phyloP scores from a whole-genome alignment of 2,329 filamentous ascomycete genomes.

The Ceratocystis harringtonii region DNA sequence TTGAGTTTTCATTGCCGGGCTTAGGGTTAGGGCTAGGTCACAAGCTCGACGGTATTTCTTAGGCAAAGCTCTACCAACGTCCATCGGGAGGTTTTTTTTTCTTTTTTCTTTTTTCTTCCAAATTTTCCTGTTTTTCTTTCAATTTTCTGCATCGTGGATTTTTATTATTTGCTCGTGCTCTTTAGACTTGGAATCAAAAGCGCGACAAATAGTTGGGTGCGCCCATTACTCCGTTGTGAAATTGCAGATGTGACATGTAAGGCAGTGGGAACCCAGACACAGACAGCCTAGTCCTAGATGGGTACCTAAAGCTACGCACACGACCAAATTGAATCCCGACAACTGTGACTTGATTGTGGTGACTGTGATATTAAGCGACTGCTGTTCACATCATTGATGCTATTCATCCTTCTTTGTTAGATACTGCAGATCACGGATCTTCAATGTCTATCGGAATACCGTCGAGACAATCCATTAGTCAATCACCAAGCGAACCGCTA shows the following conservation, averaged over 20 bases:
- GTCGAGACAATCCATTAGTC: background rate
- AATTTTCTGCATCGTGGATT: no score
- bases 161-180: no score
- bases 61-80: no score
- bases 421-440: background rate
- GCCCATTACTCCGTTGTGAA: no score
- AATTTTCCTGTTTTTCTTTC: no score
- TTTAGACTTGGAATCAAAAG: no score
- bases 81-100: no score
- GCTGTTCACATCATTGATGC: background rate
- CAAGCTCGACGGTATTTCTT: no score
- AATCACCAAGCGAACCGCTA: background rate
- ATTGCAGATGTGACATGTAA: background rate
- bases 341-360: background rate
- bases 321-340: background rate
- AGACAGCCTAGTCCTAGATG: background rate
- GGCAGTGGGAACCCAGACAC: background rate
- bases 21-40: no score
- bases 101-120: no score
- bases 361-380: background rate
- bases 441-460: background rate
- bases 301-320: background rate
- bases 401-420: background rate
- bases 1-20: background rate
- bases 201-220: no score